Evolutionary conservation across 257 asterid species (phyloP), one percentile per base, ranked within the genome.

Genomic region (Solanum habrochaites): DNA sequence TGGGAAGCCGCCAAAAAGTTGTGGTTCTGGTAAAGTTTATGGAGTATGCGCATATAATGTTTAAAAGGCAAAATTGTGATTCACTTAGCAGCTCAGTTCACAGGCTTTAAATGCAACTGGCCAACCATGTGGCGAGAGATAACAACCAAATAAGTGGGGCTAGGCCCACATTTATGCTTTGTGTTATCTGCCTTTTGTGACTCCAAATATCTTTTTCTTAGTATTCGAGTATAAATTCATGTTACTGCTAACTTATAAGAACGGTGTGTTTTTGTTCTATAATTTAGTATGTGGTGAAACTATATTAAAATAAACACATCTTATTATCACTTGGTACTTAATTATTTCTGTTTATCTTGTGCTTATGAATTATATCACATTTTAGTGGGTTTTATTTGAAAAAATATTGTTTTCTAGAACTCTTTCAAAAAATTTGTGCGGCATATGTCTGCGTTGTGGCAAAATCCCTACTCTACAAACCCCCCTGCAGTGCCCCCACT

Each of bases 1-100:
- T 94, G 56, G 98, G 99, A 89, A 94, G 98, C 93, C 99, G 97
- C 73, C 99, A 97, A 87, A 97, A 92, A 94, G 89, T 92, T 81
- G 99, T 94, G 90, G 91, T 94, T 90, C 90, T 97, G 98, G 99
- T 97, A 93, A 71, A 23, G 67, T 11, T 31, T 8, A 47, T 47
- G 37, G 49, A 80, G 40, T 45, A 16, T 27, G 32, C 23, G 0
- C 84, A 45, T 45, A 78, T 78, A 45, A 27, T 47, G 66, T 78
- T 27, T 78, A 43, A 25, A 29, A 9, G 84, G 66, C 40, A 78
- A 78, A 43, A 62, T 78, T 29, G 27, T 78, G 66, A 21, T 23
- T 62, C 47, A 67, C 71, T 11, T 72, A 87, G 56, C 78, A 42
- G 45, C 81, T 58, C 13, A 23, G 43, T 88, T 78, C 62, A 83